A percentile compares a stretch with the other conserved stretches of the same genome.
phyloP scores from a whole-genome alignment of 2,329 filamentous ascomycete species.

The Arthrobotrys conoides region DNA sequence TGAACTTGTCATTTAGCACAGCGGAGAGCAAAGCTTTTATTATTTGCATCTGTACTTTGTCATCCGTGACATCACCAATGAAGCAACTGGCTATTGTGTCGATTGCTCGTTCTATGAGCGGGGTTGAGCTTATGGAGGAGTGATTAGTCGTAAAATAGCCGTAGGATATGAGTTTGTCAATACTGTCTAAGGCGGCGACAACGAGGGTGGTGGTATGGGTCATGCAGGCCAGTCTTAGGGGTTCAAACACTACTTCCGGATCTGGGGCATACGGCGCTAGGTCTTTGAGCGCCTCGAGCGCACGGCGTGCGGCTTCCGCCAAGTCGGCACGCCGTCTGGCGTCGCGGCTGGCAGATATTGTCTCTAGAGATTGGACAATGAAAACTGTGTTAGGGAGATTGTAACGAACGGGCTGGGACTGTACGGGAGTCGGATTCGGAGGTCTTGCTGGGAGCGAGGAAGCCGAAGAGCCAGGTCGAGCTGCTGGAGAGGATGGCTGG shows the following conservation, averaged over 20 bases:
- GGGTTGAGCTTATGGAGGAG: conserved; percentile 68
- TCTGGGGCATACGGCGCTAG: conserved; percentile 82
- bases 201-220: conserved; percentile 86
- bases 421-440: conserved; percentile 38
- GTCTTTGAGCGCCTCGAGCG: conserved; percentile 87
- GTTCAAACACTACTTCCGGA: conserved; percentile 91
- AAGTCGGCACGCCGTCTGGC: conserved; percentile 88
- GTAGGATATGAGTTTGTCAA: conserved; percentile 98
- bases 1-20: conserved; percentile 97
- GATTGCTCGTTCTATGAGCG: conserved; percentile 95
- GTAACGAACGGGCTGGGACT: conserved; percentile 44
- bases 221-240: conserved; percentile 89
- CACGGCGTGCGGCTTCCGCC: conserved; percentile 83
- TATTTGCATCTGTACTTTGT: conserved; percentile 96
- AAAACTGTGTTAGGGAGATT: conserved; percentile 82
- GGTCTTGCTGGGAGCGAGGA: conserved; percentile 52
- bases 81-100: conserved; percentile 99
- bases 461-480: conserved; percentile 43
- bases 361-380: conserved; percentile 91
- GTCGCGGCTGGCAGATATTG: conserved; percentile 91
- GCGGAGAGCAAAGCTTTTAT: conserved; percentile 96
- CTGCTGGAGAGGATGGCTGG: conserved; percentile 43
- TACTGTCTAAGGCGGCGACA: conserved; percentile 93
- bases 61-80: conserved; percentile 91
- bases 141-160: conserved; percentile 84